Evolutionary conservation across 2,329 filamentous ascomycete species (phyloP), one percentile per base, ranked within the genome.

Genomic region (Phialemonium atrogriseum): DNA sequence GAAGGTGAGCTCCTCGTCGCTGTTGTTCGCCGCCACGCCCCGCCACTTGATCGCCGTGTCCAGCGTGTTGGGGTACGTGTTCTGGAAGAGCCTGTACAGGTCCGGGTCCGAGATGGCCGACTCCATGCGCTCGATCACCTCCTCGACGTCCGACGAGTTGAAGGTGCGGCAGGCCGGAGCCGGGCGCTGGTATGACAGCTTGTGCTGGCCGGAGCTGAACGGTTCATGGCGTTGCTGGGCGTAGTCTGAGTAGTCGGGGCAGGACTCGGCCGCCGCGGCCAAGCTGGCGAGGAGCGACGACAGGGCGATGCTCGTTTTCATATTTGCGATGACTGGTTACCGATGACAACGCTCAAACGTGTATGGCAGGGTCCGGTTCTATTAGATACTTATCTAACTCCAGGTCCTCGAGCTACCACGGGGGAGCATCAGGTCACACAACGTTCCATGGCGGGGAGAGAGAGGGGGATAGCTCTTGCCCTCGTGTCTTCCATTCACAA

Each of bases 151-250:
- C 3, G 77, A 70, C 3, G 84, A 84, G 39, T 74, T 73, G 62
- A 91, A 93, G 1, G 84, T 93, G 31, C 88, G 80, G 53, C 88
- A 95, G 46, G 73, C 70, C 31, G 70, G 62, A 2, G 70, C 69
- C 1, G 89, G 89, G 17, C 89, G 74, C 62, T 93, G 86, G 54
- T 73, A 93, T 1, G 86, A 81, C 7, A 94, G 74, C 35, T 73
- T 64, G 51, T 91, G 72, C 7, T 74, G 76, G 10, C 89, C 88
- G n/a, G 70, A 59, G 42, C 84, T 93, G 46, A 78, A 77, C 2
- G 89, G 89, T 21, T 68, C 61, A 51, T 89, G 82, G 5, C 55
- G 58, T 34, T 66, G 51, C 39, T 60, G 64, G 1, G 79, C 65
- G 54, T 80, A 83, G 27, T 59, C 51, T 12, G 66, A 64, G 52